A percentile compares a stretch with the other conserved stretches of the same genome.
phyloP scores from a whole-genome alignment of 208 protist species.

The Herpetomonas muscarum region DNA sequence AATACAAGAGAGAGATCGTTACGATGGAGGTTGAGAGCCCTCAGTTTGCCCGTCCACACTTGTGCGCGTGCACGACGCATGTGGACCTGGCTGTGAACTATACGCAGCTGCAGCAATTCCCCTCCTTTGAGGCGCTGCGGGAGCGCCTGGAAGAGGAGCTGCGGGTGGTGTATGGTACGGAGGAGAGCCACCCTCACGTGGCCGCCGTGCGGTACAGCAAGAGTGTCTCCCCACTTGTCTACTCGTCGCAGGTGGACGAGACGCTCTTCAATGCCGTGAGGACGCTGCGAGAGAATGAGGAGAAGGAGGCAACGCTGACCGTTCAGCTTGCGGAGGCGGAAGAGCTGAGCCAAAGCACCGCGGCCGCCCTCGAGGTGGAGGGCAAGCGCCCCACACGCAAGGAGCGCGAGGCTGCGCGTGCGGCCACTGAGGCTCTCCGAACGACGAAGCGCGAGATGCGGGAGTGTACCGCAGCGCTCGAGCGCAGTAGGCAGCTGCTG shows the following conservation, averaged over 20 bases:
- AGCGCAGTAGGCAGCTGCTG: constrained; percentile 31
- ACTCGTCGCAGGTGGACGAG: constrained; percentile 34
- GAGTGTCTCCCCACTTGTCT: constrained; percentile 13
- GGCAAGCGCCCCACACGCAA: constrained; percentile 11
- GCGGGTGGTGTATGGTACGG: constrained; percentile 27
- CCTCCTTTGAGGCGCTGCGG: constrained; percentile 37
- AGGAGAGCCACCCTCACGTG: background rate
- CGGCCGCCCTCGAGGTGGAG: constrained; percentile 3
- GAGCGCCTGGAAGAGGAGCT: constrained; percentile 44
- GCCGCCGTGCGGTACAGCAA: constrained; percentile 50
- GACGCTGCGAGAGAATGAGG: constrained; percentile 27
- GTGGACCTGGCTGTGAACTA: constrained; percentile 55
- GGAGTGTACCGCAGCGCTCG: constrained; percentile 9
- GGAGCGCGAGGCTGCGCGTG: background rate
- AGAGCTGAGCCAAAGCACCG: constrained; percentile 6
- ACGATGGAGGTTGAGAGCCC: too few species aligned
- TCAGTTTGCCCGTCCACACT: constrained; percentile 62
- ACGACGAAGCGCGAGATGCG: constrained; percentile 9
- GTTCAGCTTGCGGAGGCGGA: constrained; percentile 6
- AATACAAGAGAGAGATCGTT: too few species aligned
- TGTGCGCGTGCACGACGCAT: constrained; percentile 24
- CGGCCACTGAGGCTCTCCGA: constrained; percentile 11
- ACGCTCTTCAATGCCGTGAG: constrained; percentile 37
- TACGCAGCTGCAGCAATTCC: constrained; percentile 25
- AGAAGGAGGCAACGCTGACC: constrained; percentile 8